A percentile compares a stretch with the other conserved stretches of the same genome.
Conservation (phyloP, 805 yeast species). For the Kockiozyma suomiensis region DNA sequence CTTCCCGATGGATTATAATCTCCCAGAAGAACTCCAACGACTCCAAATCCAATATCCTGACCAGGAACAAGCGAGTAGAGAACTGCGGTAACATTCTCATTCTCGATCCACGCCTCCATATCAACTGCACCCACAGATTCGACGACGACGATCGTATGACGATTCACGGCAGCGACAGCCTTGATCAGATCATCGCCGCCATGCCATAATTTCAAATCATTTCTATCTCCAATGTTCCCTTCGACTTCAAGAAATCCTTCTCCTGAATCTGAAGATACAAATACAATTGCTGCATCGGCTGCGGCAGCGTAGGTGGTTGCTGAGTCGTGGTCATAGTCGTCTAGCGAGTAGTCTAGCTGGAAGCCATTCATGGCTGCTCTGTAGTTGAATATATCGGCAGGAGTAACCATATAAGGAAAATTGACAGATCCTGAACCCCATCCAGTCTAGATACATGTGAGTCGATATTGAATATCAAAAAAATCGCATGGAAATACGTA, state of each 20-base stretch:
- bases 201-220: constrained; percentile 58
- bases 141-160: constrained; percentile 61
- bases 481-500: background rate
- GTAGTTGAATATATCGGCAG: constrained; percentile 56
- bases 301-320: constrained; percentile 51
- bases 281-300: constrained; percentile 57
- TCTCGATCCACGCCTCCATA: constrained; percentile 58
- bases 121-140: constrained; percentile 63
- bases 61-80: constrained; percentile 61
- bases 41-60: constrained; percentile 57
- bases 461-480: background rate
- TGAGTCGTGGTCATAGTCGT: constrained; percentile 52
- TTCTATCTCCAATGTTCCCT: constrained; percentile 61
- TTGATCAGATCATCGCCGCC: constrained; percentile 58
- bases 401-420: constrained; percentile 60
- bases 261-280: constrained; percentile 59
- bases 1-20: constrained; percentile 65
- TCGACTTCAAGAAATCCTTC: constrained; percentile 63
- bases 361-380: constrained; percentile 53
- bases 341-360: constrained; percentile 49
- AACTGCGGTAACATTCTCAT: constrained; percentile 61
- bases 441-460: constrained; percentile 44
- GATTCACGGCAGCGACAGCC: constrained; percentile 53
- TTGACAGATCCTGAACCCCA: constrained; percentile 68
- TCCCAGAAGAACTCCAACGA: constrained; percentile 62